These are phyloP conservation scores for Lenwebbia sp. DNA, from an alignment of 345 rosid genomes.

Conservation along the genomic window DNA sequence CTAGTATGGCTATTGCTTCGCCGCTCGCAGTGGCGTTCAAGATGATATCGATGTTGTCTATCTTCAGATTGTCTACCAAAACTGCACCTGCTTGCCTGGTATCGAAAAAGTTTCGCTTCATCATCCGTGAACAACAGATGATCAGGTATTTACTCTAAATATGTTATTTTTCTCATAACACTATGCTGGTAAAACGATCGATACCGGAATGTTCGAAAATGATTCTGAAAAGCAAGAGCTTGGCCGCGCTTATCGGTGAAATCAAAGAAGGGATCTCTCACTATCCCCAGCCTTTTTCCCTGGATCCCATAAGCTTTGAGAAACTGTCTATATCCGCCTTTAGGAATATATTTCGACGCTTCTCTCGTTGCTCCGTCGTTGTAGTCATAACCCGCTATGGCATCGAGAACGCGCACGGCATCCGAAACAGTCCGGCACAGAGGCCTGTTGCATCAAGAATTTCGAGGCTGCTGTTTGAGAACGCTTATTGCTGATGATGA, in stretches of 20 bases:
- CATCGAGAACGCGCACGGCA: constrained; percentile 53
- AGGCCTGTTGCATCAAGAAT: constrained; percentile 20
- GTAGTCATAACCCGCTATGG: constrained; percentile 38
- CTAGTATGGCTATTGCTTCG: constrained; percentile 6
- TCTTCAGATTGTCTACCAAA: constrained; percentile 31
- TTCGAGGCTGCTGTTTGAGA: neutral
- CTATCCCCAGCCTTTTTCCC: constrained; percentile 51
- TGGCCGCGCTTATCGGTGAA: neutral
- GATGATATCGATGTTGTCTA: constrained; percentile 27
- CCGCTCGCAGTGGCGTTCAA: neutral
- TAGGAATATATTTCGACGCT: constrained; percentile 33
- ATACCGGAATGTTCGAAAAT: constrained; percentile 41
- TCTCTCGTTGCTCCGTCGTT: constrained; percentile 26
- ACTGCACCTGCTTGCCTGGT: constrained; percentile 39
- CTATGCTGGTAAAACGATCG: neutral
- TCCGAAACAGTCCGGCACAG: constrained; percentile 53
- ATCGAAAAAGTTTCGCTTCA: neutral
- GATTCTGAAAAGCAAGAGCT: constrained; percentile 20
- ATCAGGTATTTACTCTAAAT: neutral
- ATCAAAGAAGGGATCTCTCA: constrained; percentile 31
- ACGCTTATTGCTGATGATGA: neutral
- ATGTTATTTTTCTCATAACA: neutral
- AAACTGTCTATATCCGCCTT: constrained; percentile 39
- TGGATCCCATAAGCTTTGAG: constrained; percentile 33
- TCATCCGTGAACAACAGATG: neutral